These are phyloP conservation scores for Alternaria conjuncta DNA, from an alignment of 2,329 filamentous ascomycete species.

Conservation along the genomic window DNA sequence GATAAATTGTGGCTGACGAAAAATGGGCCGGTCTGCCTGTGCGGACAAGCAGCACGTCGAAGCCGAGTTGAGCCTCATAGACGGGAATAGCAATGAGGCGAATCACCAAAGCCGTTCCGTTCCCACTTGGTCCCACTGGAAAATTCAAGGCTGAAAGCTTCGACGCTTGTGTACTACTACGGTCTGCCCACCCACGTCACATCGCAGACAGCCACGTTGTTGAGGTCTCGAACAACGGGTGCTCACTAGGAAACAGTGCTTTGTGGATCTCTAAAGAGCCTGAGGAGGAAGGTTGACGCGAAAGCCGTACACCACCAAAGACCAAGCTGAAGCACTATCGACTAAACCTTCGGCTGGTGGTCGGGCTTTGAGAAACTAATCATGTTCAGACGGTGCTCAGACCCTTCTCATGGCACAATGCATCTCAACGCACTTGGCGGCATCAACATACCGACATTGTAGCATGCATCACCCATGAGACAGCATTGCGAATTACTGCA, in stretches of 20 bases:
- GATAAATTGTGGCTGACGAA: not conserved
- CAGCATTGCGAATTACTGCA: not conserved
- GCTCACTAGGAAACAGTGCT: not conserved
- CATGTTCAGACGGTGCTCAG: not conserved
- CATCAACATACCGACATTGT: not conserved
- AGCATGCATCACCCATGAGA: conserved; percentile 4
- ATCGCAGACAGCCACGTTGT: conserved; percentile 9
- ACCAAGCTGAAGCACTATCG: not conserved
- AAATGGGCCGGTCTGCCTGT: conserved; percentile 1
- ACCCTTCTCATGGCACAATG: not conserved
- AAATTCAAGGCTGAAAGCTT: conserved; percentile 29
- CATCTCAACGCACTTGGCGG: not conserved
- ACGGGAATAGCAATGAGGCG: conserved; percentile 10
- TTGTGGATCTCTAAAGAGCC: not conserved
- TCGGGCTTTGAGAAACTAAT: not conserved
- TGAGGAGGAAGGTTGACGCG: not conserved
- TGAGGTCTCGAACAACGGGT: not conserved
- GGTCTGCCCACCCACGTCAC: conserved; percentile 25
- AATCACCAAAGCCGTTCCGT: conserved; percentile 1
- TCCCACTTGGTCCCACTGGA: conserved; percentile 14
- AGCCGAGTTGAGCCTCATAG: conserved; percentile 6
- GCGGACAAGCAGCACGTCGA: not conserved
- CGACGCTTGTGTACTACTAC: conserved; percentile 7
- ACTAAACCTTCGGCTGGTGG: not conserved
- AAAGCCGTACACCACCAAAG: not conserved